Evolutionary conservation across 805 yeast genomes (phyloP).

Genomic region (Wickerhamomyces bovis): DNA sequence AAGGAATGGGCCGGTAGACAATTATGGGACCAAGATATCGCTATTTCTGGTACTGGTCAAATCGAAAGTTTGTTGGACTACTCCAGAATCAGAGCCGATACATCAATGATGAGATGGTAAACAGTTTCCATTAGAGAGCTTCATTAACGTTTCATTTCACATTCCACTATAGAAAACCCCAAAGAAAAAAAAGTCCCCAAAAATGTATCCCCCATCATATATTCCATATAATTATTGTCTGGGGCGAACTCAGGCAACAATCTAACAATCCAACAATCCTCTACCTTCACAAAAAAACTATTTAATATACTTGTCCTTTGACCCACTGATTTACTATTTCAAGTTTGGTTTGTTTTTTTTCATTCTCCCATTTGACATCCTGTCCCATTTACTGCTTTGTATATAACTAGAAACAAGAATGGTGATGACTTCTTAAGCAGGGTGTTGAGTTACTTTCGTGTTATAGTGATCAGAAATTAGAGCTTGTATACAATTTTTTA

Average conservation of each 20-base stretch:
- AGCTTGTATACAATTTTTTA: neutral
- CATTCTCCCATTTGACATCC: neutral
- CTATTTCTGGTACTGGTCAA: slow-evolving; percentile 79
- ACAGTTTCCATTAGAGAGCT: neutral
- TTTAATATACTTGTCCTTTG: neutral
- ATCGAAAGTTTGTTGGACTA: slow-evolving; percentile 81
- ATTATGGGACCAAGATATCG: slow-evolving; percentile 83
- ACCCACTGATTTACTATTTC: neutral
- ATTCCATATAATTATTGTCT: neutral
- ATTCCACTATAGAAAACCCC: neutral
- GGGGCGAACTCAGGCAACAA: neutral
- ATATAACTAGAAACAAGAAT: neutral
- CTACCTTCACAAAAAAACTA: no score
- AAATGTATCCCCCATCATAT: neutral
- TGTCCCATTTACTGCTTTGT: neutral
- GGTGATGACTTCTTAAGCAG: neutral
- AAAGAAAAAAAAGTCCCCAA: neutral
- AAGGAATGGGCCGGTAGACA: slow-evolving; percentile 68
- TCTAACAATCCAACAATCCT: no score
- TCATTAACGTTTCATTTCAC: neutral
- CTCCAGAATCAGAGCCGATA: slow-evolving; percentile 81
- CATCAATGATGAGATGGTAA: slow-evolving; percentile 83
- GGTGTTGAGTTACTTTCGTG: neutral
- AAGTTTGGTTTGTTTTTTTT: neutral
- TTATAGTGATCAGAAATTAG: neutral